Conservation (phyloP, 805 yeast genomes). For the Candida boleticola region DNA sequence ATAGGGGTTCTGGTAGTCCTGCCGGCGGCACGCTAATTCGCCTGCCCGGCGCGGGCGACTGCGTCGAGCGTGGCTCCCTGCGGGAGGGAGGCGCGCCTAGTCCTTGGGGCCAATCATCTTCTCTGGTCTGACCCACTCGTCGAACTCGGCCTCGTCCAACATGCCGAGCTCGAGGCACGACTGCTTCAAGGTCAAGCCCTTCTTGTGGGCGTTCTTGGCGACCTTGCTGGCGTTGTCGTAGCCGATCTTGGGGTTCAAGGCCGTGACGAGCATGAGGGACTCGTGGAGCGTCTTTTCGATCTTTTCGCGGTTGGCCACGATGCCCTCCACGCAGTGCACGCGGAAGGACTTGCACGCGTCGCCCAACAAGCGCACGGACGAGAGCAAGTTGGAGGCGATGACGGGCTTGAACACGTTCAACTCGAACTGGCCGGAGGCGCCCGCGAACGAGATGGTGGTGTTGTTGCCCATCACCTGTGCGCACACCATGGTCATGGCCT, state of each 20-base stretch:
- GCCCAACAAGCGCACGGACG: constrained; percentile 83
- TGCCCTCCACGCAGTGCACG: constrained; percentile 92
- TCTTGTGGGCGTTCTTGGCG: constrained; percentile 98
- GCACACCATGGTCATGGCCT: constrained; percentile 97
- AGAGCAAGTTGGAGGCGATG: constrained; percentile 84
- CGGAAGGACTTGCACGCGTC: constrained; percentile 92
- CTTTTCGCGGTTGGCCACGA: constrained; percentile 82
- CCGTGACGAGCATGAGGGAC: constrained; percentile 97
- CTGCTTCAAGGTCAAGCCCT: constrained; percentile 93
- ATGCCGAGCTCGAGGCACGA: constrained; percentile 90
- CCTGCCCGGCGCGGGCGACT: no score
- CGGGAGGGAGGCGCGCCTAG: no score
- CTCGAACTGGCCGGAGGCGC: constrained; percentile 98
- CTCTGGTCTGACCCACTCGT: constrained; percentile 97
- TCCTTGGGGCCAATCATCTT: constrained; percentile 93
- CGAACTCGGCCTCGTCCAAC: constrained; percentile 81
- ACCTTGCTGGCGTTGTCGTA: constrained; percentile 96
- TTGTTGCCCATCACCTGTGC: constrained; percentile 98
- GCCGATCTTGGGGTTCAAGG: constrained; percentile 98
- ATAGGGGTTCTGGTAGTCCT: no score
- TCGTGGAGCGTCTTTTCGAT: constrained; percentile 87
- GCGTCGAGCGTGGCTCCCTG: no score
- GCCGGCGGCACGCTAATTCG: no score
- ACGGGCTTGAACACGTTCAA: constrained; percentile 98
- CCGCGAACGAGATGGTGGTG: constrained; percentile 91